Percentiles rank a stretch among this genome's conserved stretches.
These are phyloP conservation scores for Capsella rubella DNA, from an alignment of 441 rosid genomes.

Conservation along the genomic window DNA sequence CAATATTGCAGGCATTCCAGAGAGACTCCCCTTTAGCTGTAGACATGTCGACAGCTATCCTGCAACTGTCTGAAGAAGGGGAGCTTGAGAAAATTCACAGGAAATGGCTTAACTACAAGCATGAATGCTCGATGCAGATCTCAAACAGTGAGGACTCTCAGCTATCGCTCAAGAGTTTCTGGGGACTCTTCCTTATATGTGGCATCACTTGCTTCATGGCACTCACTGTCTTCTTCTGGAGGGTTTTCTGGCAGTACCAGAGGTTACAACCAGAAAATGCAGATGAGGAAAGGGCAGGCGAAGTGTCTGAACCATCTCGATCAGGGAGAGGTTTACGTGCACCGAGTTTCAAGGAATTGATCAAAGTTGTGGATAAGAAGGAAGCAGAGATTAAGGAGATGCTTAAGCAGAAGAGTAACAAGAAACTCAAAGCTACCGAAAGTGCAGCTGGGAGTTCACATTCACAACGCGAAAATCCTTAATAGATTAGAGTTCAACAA, in stretches of 20 bases:
- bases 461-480: slow-evolving; percentile 33
- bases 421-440: slow-evolving; percentile 50
- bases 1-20: slow-evolving; percentile 79
- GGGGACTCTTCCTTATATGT: slow-evolving; percentile 93
- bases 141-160: slow-evolving; percentile 50
- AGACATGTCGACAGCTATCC: slow-evolving; percentile 94
- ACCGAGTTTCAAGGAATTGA: slow-evolving; percentile 63
- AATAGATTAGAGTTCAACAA: slow-evolving; percentile 20
- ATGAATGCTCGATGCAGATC: slow-evolving; percentile 62
- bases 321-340: slow-evolving; percentile 51
- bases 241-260: slow-evolving; percentile 66
- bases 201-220: slow-evolving; percentile 75
- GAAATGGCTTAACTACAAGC: slow-evolving; percentile 72
- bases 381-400: slow-evolving; percentile 76
- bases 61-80: slow-evolving; percentile 90
- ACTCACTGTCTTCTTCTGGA: slow-evolving; percentile 63
- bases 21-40: slow-evolving; percentile 94
- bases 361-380: slow-evolving; percentile 76
- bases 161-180: slow-evolving; percentile 86
- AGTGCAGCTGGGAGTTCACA: slow-evolving; percentile 53
- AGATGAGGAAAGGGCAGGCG: slow-evolving; percentile 49
- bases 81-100: slow-evolving; percentile 83
- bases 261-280: slow-evolving; percentile 54
- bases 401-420: slow-evolving; percentile 59
- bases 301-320: slow-evolving; percentile 60